phyloP scores from a whole-genome alignment of 2,329 filamentous ascomycete species.

The Lecanosticta acicola region DNA sequence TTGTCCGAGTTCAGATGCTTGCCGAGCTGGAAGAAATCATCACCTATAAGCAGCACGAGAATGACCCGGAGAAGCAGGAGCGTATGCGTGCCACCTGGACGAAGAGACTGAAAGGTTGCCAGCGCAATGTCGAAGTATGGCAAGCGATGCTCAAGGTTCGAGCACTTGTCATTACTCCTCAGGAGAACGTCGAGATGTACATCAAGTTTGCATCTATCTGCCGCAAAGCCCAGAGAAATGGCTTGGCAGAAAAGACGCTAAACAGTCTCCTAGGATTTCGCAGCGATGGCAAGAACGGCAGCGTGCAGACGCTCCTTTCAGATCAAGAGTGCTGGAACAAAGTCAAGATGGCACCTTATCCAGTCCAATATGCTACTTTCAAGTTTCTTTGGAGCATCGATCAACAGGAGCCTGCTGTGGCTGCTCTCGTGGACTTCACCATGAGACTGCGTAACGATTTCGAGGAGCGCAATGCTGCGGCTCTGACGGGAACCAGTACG shows the following conservation, averaged over 20 bases:
- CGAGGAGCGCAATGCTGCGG: conserved; percentile 35
- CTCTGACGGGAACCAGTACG: conserved; percentile 34
- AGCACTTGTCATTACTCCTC: conserved; percentile 82
- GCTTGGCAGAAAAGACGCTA: conserved; percentile 89
- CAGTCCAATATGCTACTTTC: conserved; percentile 91
- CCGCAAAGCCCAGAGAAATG: conserved; percentile 90
- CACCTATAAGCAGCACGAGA: conserved; percentile 82
- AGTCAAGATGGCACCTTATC: conserved; percentile 55
- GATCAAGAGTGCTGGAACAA: conserved; percentile 20
- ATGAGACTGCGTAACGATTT: conserved; percentile 55
- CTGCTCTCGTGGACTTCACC: conserved; percentile 59
- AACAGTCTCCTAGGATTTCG: conserved; percentile 64
- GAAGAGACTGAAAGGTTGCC: conserved; percentile 85
- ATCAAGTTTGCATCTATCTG: conserved; percentile 99
- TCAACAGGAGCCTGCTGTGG: conserved; percentile 56
- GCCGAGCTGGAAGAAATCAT: conserved; percentile 98
- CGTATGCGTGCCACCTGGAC: conserved; percentile 95
- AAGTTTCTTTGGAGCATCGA: conserved; percentile 95
- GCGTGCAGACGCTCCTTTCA: conserved; percentile 43
- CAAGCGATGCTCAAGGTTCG: conserved; percentile 95
- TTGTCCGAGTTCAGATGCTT: conserved; percentile 97
- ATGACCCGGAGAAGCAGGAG: conserved; percentile 76
- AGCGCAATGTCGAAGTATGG: conserved; percentile 97
- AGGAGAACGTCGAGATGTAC: conserved; percentile 97
- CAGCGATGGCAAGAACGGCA: conserved; percentile 47